Conservation (phyloP, 2,329 filamentous ascomycete genomes). For the Alternaria burnsii region DNA sequence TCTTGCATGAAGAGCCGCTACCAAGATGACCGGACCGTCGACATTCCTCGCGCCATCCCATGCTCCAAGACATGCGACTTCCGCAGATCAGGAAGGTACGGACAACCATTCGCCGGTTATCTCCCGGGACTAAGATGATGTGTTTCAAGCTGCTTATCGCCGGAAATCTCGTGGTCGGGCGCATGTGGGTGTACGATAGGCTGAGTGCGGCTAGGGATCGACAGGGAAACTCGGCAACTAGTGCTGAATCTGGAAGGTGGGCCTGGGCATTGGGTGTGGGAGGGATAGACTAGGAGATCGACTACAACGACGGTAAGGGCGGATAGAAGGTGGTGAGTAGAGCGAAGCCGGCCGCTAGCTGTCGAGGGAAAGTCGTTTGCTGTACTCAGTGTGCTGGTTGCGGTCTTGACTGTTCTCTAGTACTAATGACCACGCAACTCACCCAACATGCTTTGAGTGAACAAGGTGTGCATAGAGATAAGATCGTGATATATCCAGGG, state of each 20-base stretch:
- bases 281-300: slow-evolving; percentile 3
- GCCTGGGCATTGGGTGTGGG: background rate
- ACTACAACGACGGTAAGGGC: slow-evolving; percentile 1
- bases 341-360: background rate
- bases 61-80: slow-evolving; percentile 2
- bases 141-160: slow-evolving; percentile 33
- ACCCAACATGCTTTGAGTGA: background rate
- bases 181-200: slow-evolving; percentile 39
- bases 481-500: background rate
- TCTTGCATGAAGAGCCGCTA: slow-evolving; percentile 7
- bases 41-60: slow-evolving; percentile 10
- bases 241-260: slow-evolving; percentile 26
- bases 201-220: slow-evolving; percentile 29
- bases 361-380: background rate
- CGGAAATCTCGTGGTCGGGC: slow-evolving; percentile 17
- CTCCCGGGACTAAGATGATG: slow-evolving; percentile 12
- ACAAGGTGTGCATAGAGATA: background rate
- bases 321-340: background rate
- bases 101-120: slow-evolving; percentile 15
- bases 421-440: background rate
- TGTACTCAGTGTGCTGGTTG: background rate
- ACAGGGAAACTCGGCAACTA: slow-evolving; percentile 27
- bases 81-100: slow-evolving; percentile 37
- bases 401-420: background rate
- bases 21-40: slow-evolving; percentile 8